Evolutionary conservation across 225 moss, liverwort and hornwort genomes (phyloP), one percentile per base, ranked within the genome.

Genomic region (Marchantia paleacea): DNA sequence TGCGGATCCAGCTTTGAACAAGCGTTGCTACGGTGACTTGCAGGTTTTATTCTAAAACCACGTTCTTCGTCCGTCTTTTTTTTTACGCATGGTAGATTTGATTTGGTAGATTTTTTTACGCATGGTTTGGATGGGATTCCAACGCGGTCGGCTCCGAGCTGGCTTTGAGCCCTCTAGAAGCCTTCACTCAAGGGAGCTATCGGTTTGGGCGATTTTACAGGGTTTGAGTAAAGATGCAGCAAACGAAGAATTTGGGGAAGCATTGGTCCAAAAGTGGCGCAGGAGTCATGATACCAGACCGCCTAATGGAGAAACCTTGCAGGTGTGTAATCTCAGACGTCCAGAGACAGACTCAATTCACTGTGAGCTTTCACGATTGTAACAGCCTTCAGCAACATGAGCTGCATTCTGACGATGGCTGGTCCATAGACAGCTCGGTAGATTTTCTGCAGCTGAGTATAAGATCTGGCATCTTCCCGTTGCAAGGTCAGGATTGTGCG

Each of bases 1-100:
- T 75, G 96, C 96, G 63, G 96, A 96, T 81, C 96, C 96, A 78
- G 91, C 96, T 75, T 88, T 96, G n/a, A 96, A 96, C 63, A 93
- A 96, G 86, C 93, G 96, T 55, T 96, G 93, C 86, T 96, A 96
- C 80, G 96, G 96, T 60, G 91, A 96, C 80, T 87, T 96, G 76
- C 96, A 96, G 95, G 95, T 96, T 60, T 25, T 24, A 48, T 15
- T 29, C 52, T 55, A 14, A 7, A 72, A 0, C 52, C 72, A 2
- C 39, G 52, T 52, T 72, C 24, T 25, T 72, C n/a, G 57, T 57
- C 57, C 13, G 13, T 2, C 14, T 1, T 57, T 39, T 39, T 39
- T 39, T 39, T 39, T 39, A 39, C 39, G 39, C 39, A 39, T 39
- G 39, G 39, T 39, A 39, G 39, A 39, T 2, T 39, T 39, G 39